Percentiles rank a stretch among this genome's conserved stretches.
phyloP scores from a whole-genome alignment of 805 yeast genomes.

The Ogataea zsoltii region DNA sequence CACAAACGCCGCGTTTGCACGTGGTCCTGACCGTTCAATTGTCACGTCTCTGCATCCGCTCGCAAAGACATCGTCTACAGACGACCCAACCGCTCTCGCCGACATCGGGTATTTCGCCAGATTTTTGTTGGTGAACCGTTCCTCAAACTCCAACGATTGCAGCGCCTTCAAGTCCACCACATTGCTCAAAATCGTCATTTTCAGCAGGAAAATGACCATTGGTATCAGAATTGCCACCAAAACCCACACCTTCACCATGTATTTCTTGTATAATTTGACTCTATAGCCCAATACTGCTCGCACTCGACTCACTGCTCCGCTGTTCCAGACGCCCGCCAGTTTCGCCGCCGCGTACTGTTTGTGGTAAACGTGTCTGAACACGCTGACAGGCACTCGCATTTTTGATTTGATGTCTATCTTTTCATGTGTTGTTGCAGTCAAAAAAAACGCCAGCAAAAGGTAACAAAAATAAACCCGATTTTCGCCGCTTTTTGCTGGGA shows the following conservation, averaged over 20 bases:
- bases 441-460: too few relatives aligned
- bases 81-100: constrained; percentile 25
- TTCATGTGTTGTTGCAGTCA: background rate
- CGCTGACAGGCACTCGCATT: constrained; percentile 7
- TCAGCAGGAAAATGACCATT: background rate
- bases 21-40: constrained; percentile 26
- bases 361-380: constrained; percentile 3
- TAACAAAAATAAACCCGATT: background rate
- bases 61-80: constrained; percentile 32
- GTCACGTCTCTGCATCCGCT: constrained; percentile 35
- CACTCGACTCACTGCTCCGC: background rate
- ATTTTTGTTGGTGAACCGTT: constrained; percentile 16
- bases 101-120: constrained; percentile 28
- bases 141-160: constrained; percentile 17
- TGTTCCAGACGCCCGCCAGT: background rate
- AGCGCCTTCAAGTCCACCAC: constrained; percentile 10
- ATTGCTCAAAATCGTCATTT: background rate
- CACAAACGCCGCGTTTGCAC: constrained; percentile 84
- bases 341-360: background rate
- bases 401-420: background rate
- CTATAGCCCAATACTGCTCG: constrained; percentile 14
- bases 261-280: constrained; percentile 15
- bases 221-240: constrained; percentile 6
- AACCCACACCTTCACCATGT: constrained; percentile 20
- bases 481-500: background rate